Evolutionary conservation across 129 eudicot species (phyloP).

Genomic region (Solidago caesia): DNA sequence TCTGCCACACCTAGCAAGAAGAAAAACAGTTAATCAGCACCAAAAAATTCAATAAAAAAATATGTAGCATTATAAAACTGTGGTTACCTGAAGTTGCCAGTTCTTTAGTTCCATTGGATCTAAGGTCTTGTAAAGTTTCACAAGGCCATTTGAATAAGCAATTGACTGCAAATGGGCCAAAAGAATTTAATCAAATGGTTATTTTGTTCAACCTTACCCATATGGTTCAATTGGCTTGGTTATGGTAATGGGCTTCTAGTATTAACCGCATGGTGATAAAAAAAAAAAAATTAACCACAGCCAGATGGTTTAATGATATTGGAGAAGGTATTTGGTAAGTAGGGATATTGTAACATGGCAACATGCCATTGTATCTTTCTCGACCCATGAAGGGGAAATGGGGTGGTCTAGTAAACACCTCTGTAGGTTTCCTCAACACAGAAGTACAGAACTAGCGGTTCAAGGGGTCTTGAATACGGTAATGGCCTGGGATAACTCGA

Average conservation of each 20-base stretch:
- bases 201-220: not conserved
- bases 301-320: too few relatives aligned
- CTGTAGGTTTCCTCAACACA: not conserved
- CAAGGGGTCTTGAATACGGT: not conserved
- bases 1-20: constrained; percentile 73
- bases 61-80: constrained; percentile 14
- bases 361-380: not conserved
- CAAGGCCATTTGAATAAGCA: constrained; percentile 80
- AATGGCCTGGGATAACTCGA: not conserved
- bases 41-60: not conserved
- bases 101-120: constrained; percentile 70
- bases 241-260: not conserved
- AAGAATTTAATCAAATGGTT: not conserved
- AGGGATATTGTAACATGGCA: too few relatives aligned
- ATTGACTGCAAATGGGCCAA: constrained; percentile 1
- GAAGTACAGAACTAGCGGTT: not conserved
- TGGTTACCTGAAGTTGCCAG: constrained; percentile 95
- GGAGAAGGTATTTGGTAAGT: too few relatives aligned
- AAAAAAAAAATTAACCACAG: not conserved
- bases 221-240: not conserved
- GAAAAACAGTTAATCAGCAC: not conserved
- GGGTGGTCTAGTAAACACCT: not conserved
- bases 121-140: constrained; percentile 72
- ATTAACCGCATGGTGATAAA: not conserved
- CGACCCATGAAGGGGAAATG: not conserved